Evolutionary conservation across 2,329 filamentous ascomycete species (phyloP), one percentile per base, ranked within the genome.

Genomic region (Exophiala calicioides): DNA sequence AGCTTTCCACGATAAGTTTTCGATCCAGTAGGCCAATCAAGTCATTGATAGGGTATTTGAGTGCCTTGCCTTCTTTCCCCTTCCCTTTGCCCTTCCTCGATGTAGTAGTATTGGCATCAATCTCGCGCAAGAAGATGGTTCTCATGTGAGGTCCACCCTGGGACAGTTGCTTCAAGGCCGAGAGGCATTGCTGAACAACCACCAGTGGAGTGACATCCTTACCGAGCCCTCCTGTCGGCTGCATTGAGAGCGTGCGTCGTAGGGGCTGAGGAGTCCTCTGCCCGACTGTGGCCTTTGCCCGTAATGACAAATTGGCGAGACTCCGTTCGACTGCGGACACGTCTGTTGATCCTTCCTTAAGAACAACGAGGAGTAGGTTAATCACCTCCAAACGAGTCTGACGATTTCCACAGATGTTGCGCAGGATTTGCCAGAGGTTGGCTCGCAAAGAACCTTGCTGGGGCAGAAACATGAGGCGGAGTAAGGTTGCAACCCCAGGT

Each of bases 401-500:
- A n/a, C 89, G 85, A 65, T 98, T 98, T 68, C 95, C 87, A 63
- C 90, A 97, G 19, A 97, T 85, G 57, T 95, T 89, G 53, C 88
- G 82, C 40, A 98, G 83, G 42, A 98, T 88, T 44, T 85, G 84
- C 64, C 93, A 91, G 42, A 98, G 77, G 50, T 89, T 87, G 52
- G 79, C 82, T 57, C 90, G 88, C 37, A 93, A 85, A 52, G 88
- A 93, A 16, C 88, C 88, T 55, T 91, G 88, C 57, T 96, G 88
- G 36, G 88, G 86, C 60, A 97, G 90, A 66, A 98, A 98, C 91
- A 98, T 96, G 7, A 98, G 79, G n/a, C 94, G 88, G 32, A 98
- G 77, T 24, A 98, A 74, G n/a, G 93, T 97, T 19, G 94, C 93
- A 56, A 98, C 85, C 19, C 94, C 93, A 35, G 90, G 80, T 69